Base-by-base conservation (phyloP, 192 early-diverging fungal genomes). In the Backusella morwellensis region DNA sequence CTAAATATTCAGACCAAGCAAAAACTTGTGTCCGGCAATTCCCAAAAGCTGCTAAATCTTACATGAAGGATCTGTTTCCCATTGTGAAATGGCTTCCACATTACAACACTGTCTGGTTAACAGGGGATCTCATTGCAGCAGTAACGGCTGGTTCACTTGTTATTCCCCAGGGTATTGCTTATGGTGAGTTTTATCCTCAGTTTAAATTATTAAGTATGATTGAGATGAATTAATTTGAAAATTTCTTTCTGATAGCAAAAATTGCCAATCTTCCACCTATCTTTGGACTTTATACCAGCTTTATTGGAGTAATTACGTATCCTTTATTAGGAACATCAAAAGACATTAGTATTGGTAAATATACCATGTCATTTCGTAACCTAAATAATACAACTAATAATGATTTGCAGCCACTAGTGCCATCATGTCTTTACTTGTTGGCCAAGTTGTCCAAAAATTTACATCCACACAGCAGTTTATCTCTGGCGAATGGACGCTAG, bases 261-360 rank as follows among this genome's bases (percentile, higher is more conserved):
- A 84, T 95, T 0, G 93, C 94, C 4, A 81, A 81, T 50, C 79
- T 95, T 44, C 92, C 93, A 36, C 85, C 90, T 44, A 78, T 93
- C 75, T 93, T 89, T 75, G 94, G 94, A 0, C 83, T 95, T 17
- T 95, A 95, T 82, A 91, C 93, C 70, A 86, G 88, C 47, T 91
- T 94, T 78, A 80, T 91, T 41, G 92, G 94, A 35, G 83, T 89
- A 21, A 74, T 93, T 15, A 34, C 93, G 32, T 95, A 95, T 78
- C 84, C 86, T 54, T 76, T 92, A 26, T 90, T 94, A 76, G 91
- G 91, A 17, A 95, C 94, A 0, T 88, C 89, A 35, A 92, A 93
- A 78, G 90, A 87, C 72, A 85, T 93, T 38, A 94, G 92, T 8
- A 92, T 93, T 63, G 93, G 94, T 81, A 81, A 69, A 29, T 12